Conservation (phyloP, 495 filamentous ascomycete species). For the Melanomma pulvis-pyrius region DNA sequence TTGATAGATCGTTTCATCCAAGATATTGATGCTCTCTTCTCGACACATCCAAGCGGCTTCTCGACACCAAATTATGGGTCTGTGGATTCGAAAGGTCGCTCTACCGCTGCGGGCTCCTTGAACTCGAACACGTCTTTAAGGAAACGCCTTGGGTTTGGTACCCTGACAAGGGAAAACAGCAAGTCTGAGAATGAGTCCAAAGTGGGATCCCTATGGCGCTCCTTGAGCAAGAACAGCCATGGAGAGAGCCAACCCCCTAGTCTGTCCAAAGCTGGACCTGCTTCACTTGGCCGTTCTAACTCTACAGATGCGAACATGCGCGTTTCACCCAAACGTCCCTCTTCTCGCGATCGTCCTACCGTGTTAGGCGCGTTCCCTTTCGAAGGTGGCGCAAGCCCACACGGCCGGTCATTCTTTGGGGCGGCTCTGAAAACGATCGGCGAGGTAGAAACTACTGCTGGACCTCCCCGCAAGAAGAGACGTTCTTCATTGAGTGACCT, state of each 20-base stretch:
- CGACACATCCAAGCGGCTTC: constrained; percentile 54
- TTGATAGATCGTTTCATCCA: constrained; percentile 90
- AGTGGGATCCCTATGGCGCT: constrained; percentile 80
- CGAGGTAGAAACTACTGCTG: constrained; percentile 47
- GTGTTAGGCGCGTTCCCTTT: constrained; percentile 61
- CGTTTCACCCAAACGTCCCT: constrained; percentile 50
- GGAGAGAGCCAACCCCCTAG: constrained; percentile 57
- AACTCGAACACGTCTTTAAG: constrained; percentile 78
- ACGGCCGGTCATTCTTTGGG: constrained; percentile 53
- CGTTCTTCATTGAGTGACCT: constrained; percentile 92
- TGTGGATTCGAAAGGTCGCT: constrained; percentile 52
- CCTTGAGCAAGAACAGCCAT: constrained; percentile 79
- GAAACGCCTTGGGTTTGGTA: constrained; percentile 78
- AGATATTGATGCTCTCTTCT: constrained; percentile 86
- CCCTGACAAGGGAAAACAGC: constrained; percentile 74
- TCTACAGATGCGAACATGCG: constrained; percentile 75
- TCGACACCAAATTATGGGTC: constrained; percentile 47
- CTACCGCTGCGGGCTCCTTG: constrained; percentile 59
- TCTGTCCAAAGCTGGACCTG: constrained; percentile 55
- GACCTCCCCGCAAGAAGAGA: constrained; percentile 70
- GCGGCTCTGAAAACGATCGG: constrained; percentile 50
- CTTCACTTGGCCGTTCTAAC: constrained; percentile 70
- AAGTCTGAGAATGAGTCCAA: constrained; percentile 69
- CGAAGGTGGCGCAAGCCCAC: constrained; percentile 45
- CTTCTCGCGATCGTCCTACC: constrained; percentile 52